Base-by-base conservation (phyloP, 2,329 filamentous ascomycete genomes). In the Fusarium sterilihyphosum region DNA sequence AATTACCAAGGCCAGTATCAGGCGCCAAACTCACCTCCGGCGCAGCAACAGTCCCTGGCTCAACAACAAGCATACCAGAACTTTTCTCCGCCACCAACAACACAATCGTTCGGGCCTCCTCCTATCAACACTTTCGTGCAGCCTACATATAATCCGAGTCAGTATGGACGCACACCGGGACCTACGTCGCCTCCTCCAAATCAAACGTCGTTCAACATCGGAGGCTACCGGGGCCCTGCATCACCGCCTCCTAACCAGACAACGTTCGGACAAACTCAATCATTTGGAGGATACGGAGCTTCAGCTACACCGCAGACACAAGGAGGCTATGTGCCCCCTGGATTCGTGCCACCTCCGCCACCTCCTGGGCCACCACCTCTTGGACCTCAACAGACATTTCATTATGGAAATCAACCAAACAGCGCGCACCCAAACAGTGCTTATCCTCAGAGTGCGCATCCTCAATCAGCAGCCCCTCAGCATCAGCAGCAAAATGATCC, bases 161-260 rank as follows among this genome's bases (percentile, higher is more conserved):
- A 85, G 61, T 90, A 88, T 77, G 89, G 89, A n/a, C 85, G 86
- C 47, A 90, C 88, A 37, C 85, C 88, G 5, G 88, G 88, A 4
- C 85, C 89, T 62, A 87, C 87, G 38, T 92, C 90, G 17, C 90
- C 90, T n/a, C 88, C 92, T 2, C 88, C 92, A 7, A 90, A 88
- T 26, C 91, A 93, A 78, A 84, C 85, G 5, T 84, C 83, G 3
- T 88, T 88, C 79, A 83, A 81, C 17, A 80, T 85, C 58, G 81
- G 80, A 20, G 81, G 79, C 26, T 81, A 82, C 73, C 78, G 82
- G 35, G 81, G 81, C 11, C 85, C 87, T 2, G 83, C 85, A n/a
- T 89, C 88, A 18, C 88, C 88, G 14, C 88, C 92, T 1, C 87
- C 91, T 7, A 89, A 88, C 43, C 91, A 93, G 79, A 83, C 85